Evolutionary conservation across 2,329 filamentous ascomycete genomes (phyloP).

Genomic region (Alternaria triticina): DNA sequence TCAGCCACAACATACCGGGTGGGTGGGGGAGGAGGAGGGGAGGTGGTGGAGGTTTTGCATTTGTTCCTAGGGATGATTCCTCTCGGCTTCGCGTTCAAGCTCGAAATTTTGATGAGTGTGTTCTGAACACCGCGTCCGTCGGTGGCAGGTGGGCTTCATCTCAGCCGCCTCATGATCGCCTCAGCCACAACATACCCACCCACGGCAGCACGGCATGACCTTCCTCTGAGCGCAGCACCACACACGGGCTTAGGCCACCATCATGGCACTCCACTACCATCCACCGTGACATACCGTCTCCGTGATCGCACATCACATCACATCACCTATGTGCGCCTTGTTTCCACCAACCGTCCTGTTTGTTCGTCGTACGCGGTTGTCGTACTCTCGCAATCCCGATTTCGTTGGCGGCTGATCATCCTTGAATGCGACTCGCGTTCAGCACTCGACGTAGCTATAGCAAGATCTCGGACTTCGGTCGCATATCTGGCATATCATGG

Average conservation of each 20-base stretch:
- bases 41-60: too few species aligned
- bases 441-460: neutral
- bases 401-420: neutral
- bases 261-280: neutral
- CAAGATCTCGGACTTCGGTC: too few species aligned
- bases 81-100: too few species aligned
- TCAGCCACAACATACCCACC: conserved; percentile 8
- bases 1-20: conserved; percentile 3
- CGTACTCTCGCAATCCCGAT: neutral
- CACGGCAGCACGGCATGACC: neutral
- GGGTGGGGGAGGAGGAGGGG: too few species aligned
- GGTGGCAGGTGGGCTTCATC: neutral
- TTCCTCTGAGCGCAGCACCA: neutral
- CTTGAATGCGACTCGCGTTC: conserved; percentile 1
- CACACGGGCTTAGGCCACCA: conserved; percentile 5
- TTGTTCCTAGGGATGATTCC: too few species aligned
- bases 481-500: conserved; percentile 3
- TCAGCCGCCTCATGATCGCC: conserved; percentile 18
- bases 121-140: neutral
- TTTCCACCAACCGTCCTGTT: neutral
- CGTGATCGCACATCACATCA: neutral
- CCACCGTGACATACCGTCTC: neutral
- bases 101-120: too few species aligned
- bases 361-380: neutral
- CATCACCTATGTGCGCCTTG: neutral